A percentile compares a stretch with the other conserved stretches of the same genome.
Conservation (phyloP, 371 early-diverging fungal species). For the Homolaphlyctis polyrhiza region DNA sequence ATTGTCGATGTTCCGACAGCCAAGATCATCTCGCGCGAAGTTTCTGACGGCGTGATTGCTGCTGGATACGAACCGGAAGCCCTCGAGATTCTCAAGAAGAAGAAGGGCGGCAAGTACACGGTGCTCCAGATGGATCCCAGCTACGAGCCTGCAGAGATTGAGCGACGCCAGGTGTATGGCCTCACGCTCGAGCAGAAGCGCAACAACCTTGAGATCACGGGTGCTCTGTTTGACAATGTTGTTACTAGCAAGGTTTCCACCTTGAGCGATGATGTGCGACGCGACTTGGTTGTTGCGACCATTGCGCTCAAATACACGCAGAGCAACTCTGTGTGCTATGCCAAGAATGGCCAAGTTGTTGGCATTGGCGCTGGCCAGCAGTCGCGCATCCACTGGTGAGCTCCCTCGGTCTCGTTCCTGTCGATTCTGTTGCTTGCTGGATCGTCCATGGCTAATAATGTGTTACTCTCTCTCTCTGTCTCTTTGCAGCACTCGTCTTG, state of each 20-base stretch:
- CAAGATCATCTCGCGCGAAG: conserved; percentile 87
- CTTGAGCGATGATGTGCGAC: conserved; percentile 64
- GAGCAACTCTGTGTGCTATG: conserved; percentile 96
- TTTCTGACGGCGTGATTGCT: conserved; percentile 95
- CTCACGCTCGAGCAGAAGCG: conserved; percentile 84
- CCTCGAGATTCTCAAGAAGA: conserved; percentile 81
- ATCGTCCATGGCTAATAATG: not conserved
- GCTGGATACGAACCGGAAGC: conserved; percentile 86
- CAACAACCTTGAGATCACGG: conserved; percentile 74
- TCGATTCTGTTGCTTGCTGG: not conserved
- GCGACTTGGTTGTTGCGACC: conserved; percentile 91
- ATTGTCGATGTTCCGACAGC: conserved; percentile 91
- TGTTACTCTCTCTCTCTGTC: conserved; percentile 1
- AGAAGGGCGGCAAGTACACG: conserved; percentile 96
- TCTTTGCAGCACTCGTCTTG: conserved; percentile 80
- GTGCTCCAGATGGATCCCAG: conserved; percentile 86
- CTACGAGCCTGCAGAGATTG: conserved; percentile 79
- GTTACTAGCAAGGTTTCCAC: conserved; percentile 73
- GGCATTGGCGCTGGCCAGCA: conserved; percentile 98
- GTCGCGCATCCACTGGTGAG: conserved; percentile 88
- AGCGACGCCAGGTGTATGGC: conserved; percentile 93
- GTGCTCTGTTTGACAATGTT: conserved; percentile 72
- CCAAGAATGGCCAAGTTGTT: conserved; percentile 96
- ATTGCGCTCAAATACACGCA: conserved; percentile 97
- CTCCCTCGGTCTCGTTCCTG: not conserved